phyloP scores from a whole-genome alignment of 805 yeast species.

The Cyberlindnera suaveolens region DNA sequence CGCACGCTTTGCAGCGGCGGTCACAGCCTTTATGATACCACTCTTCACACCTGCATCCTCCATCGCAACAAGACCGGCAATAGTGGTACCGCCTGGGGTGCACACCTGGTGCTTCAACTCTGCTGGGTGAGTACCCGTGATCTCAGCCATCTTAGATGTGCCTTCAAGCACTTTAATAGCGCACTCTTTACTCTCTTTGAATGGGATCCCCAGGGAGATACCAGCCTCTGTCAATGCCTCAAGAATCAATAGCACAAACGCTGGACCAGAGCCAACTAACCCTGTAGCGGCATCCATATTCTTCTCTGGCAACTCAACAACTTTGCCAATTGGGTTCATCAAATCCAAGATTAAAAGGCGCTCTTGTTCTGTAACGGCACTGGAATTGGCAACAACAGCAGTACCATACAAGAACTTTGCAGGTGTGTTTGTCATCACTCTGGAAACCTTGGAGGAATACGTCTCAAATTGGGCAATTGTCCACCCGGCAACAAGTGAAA shows the following conservation, averaged over 20 bases:
- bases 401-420: conserved; percentile 90
- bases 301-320: conserved; percentile 69
- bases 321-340: conserved; percentile 60
- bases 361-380: conserved; percentile 38
- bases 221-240: conserved; percentile 95
- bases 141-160: conserved; percentile 82
- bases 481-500: conserved; percentile 90
- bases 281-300: conserved; percentile 97
- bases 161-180: conserved; percentile 95
- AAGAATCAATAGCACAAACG: conserved; percentile 81
- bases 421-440: conserved; percentile 99
- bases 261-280: conserved; percentile 94
- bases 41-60: conserved; percentile 88
- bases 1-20: conserved; percentile 87
- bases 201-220: conserved; percentile 88
- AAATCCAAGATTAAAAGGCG: conserved; percentile 40
- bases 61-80: conserved; percentile 88
- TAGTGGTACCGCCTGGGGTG: conserved; percentile 98
- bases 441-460: conserved; percentile 55
- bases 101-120: conserved; percentile 81
- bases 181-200: conserved; percentile 70
- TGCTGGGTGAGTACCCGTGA: conserved; percentile 83
- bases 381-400: conserved; percentile 81
- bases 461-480: conserved; percentile 61
- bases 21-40: conserved; percentile 82